Evolutionary conservation across 2,329 filamentous ascomycete genomes (phyloP).

Genomic region (Bipolaris zeicola): DNA sequence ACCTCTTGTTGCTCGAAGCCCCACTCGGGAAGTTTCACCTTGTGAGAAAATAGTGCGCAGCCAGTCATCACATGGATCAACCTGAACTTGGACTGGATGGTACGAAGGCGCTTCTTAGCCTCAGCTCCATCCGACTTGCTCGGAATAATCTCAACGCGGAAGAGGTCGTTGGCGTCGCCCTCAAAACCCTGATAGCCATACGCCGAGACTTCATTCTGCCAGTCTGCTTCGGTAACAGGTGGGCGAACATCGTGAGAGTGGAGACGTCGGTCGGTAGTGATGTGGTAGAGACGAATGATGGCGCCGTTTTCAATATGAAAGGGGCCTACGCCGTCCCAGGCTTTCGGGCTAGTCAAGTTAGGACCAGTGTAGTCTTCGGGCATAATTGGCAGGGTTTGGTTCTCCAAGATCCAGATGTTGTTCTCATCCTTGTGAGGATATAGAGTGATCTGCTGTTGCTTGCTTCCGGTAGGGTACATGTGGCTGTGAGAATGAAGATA

Average conservation of each 20-base stretch:
- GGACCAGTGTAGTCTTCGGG: conserved; percentile 77
- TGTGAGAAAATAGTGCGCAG: conserved; percentile 95
- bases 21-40: conserved; percentile 98
- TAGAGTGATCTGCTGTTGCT: conserved; percentile 97
- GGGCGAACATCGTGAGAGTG: conserved; percentile 92
- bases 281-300: conserved; percentile 82
- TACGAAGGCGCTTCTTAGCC: conserved; percentile 84
- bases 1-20: conserved; percentile 98
- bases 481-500: conserved; percentile 96
- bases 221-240: conserved; percentile 57
- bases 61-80: conserved; percentile 97
- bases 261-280: conserved; percentile 81
- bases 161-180: conserved; percentile 94
- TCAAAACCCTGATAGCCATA: conserved; percentile 98
- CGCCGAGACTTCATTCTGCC: conserved; percentile 95
- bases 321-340: conserved; percentile 78
- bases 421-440: conserved; percentile 99
- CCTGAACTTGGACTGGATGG: conserved; percentile 95
- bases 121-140: conserved; percentile 77
- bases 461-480: conserved; percentile 97
- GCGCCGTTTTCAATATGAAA: conserved; percentile 78
- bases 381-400: conserved; percentile 74
- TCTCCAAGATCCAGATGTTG: conserved; percentile 93
- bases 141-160: conserved; percentile 94
- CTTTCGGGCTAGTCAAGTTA: conserved; percentile 77